These are phyloP conservation scores for Medicago truncatula DNA, from an alignment of 306 rosid species.

Conservation along the genomic window DNA sequence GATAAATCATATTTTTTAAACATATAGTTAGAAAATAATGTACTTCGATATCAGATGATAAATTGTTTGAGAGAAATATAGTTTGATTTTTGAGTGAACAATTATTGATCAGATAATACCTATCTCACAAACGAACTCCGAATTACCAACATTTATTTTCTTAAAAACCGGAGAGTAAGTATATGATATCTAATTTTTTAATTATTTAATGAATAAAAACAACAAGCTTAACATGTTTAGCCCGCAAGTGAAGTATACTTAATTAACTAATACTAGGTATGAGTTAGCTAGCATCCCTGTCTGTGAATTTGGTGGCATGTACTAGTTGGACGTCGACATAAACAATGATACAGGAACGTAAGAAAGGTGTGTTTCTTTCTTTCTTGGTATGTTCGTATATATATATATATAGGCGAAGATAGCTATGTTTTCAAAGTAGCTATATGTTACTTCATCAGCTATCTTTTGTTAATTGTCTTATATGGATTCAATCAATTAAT, in stretches of 20 bases:
- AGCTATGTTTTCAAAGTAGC: conserved; percentile 23
- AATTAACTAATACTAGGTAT: not conserved
- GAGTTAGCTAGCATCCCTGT: not conserved
- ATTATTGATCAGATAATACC: too few species aligned
- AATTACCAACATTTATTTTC: too few species aligned
- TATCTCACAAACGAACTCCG: too few species aligned
- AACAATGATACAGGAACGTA: conserved; percentile 50
- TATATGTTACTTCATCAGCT: conserved; percentile 22
- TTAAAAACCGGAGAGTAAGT: not conserved
- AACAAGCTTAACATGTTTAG: not conserved
- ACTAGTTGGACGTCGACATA: conserved; percentile 44
- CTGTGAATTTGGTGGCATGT: conserved; percentile 46
- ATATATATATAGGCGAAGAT: conserved; percentile 50
- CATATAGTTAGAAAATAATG: too few species aligned
- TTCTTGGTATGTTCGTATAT: conserved; percentile 52
- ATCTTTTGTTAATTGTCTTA: conserved; percentile 21
- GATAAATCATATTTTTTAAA: too few species aligned
- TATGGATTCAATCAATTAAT: not conserved
- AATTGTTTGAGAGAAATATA: too few species aligned
- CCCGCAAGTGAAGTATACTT: not conserved
- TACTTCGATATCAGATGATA: too few species aligned
- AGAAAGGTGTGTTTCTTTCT: conserved; percentile 22
- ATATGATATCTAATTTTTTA: not conserved
- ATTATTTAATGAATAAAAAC: not conserved
- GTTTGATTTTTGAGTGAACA: too few species aligned